Evolutionary conservation across 257 asterid genomes (phyloP), one percentile per base, ranked within the genome.

Genomic region (Plantago ovata): DNA sequence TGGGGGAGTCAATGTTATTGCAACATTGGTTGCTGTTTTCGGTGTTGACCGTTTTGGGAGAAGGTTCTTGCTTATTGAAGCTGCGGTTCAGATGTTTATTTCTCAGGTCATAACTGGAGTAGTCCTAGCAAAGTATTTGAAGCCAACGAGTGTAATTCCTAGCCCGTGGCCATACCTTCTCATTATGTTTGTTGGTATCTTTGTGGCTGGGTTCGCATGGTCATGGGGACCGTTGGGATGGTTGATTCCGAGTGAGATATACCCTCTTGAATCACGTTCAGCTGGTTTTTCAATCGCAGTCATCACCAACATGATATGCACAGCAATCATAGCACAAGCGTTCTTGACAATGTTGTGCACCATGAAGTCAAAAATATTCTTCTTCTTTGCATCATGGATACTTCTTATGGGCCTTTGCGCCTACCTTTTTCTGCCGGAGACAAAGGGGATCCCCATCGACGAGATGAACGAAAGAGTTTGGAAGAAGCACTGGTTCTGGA

Each of bases 11-110:
- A 77, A 77, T 56, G 75, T 70, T 33, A 52, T 58, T 20, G 13
- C 75, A 42, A 77, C 83, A 14, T 42, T 77, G 7, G 80, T 77
- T 18, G 71, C 83, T 1, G 71, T 77, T n/a, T 60, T 36, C 18
- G 49, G 58, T 0, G 79, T 77, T 16, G 83, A 77, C 48, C 58
- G 62, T 44, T 14, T 64, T 41, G 83, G 83, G 16, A 70, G 83
- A 62, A 73, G 73, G 49, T 67, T 60, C 28, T 54, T 77, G 68
- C 77, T 73, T 56, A 79, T 77, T 9, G 75, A 77, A 58, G 80
- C 75, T 39, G 59, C 75, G 42, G 67, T 56, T 40, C 83, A 77
- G 56, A 73, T 77, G 80, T 41, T 67, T 6, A 21, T 77, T 6
- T 66, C 72, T 58, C 77, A 71, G 63, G 76, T 66, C 1, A 1